Conservation (phyloP, 2,329 filamentous ascomycete species). For the Fusarium circinatum region DNA sequence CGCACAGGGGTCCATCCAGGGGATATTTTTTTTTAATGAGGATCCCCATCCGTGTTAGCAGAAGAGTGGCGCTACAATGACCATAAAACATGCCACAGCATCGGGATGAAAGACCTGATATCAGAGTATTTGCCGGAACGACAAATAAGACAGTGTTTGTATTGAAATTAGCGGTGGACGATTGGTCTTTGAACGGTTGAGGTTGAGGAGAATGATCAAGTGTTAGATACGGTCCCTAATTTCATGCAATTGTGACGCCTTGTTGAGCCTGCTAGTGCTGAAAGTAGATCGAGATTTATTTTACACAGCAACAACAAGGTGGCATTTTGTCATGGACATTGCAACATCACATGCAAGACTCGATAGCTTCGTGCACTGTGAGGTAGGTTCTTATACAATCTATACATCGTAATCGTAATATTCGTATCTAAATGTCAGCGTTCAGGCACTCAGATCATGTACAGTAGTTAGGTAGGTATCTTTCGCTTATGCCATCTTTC, state of each 20-base stretch:
- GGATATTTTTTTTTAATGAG: conserved; percentile 46
- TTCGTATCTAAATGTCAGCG: conserved; percentile 7
- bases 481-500: conserved; percentile 14
- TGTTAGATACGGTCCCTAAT: neutral
- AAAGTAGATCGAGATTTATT: conserved; percentile 7
- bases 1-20: conserved; percentile 41
- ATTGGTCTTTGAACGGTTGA: neutral
- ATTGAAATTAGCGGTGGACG: conserved; percentile 26
- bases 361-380: neutral
- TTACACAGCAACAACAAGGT: neutral
- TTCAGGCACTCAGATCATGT: neutral
- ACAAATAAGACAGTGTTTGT: conserved; percentile 10
- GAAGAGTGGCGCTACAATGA: conserved; percentile 44
- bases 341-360: neutral
- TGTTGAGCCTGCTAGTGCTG: neutral
- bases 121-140: conserved; percentile 29
- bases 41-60: conserved; percentile 44
- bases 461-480: neutral
- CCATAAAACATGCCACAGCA: conserved; percentile 42
- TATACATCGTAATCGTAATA: conserved; percentile 1
- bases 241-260: neutral
- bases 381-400: neutral
- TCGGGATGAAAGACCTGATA: conserved; percentile 14
- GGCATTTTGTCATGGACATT: neutral
- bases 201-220: neutral